Evolutionary conservation across 345 rosid species (phyloP).

Genomic region (Hibiscus trionum): DNA sequence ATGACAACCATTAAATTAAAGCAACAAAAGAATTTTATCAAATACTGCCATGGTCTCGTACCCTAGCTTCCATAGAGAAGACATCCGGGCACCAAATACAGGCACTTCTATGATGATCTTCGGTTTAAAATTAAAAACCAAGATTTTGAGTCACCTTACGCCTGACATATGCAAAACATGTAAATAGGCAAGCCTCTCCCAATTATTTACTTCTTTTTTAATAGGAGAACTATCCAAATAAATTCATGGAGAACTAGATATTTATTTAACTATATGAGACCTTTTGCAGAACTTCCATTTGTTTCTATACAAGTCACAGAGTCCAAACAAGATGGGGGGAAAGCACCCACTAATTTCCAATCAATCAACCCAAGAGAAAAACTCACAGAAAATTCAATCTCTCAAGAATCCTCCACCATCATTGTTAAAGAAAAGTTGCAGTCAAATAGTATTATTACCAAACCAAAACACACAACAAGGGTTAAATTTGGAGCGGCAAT

Average conservation of each 20-base stretch:
- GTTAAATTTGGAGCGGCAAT: background rate
- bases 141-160: background rate
- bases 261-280: background rate
- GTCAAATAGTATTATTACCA: background rate
- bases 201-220: background rate
- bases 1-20: background rate
- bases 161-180: background rate
- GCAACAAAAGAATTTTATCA: background rate
- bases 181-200: background rate
- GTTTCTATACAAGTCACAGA: background rate
- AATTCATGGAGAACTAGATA: background rate
- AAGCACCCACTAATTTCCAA: slow-evolving; percentile 11
- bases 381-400: slow-evolving; percentile 5
- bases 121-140: background rate
- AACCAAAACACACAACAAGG: background rate
- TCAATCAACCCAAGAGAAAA: slow-evolving; percentile 6
- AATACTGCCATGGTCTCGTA: background rate
- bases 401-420: slow-evolving; percentile 8
- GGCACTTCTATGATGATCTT: background rate
- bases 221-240: background rate
- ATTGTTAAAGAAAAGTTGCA: background rate
- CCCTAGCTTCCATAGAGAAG: background rate
- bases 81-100: background rate
- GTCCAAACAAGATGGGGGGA: background rate
- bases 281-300: background rate